A percentile compares a stretch with the other conserved stretches of the same genome.
Conservation (phyloP, 1,284 basidiomycete genomes). For the Moniliophthora roreri region DNA sequence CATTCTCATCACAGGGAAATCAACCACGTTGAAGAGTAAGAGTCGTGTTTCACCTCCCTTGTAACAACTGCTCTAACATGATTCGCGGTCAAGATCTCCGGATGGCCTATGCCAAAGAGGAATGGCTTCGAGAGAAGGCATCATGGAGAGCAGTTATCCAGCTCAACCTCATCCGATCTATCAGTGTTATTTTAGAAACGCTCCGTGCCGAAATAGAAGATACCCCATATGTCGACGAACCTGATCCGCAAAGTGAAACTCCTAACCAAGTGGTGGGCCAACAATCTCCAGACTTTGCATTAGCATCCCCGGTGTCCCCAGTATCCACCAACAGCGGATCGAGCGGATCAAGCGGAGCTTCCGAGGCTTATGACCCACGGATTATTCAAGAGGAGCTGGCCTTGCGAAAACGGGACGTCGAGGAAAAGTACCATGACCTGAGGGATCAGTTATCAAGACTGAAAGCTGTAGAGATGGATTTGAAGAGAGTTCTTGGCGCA, state of each 20-base stretch:
- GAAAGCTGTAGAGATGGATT: conserved; percentile 51
- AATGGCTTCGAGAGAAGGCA: conserved; percentile 54
- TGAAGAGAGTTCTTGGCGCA: conserved; percentile 50
- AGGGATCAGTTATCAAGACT: conserved; percentile 53
- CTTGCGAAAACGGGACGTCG: not conserved
- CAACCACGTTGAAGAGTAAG: conserved; percentile 66
- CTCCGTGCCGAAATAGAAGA: conserved; percentile 43
- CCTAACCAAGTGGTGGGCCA: not conserved
- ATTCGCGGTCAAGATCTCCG: conserved; percentile 40
- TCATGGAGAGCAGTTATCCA: conserved; percentile 67
- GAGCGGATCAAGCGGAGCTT: too few species aligned
- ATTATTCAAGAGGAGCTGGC: not conserved
- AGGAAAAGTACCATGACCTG: conserved; percentile 43
- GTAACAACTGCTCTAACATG: conserved; percentile 2
- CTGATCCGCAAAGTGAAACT: not conserved
- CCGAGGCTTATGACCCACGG: too few species aligned
- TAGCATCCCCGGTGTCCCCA: too few species aligned
- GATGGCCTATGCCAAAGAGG: conserved; percentile 48
- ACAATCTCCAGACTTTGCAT: too few species aligned
- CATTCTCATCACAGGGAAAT: conserved; percentile 43
- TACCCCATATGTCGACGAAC: conserved; percentile 17
- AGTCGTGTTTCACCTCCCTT: conserved; percentile 12
- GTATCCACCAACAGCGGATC: too few species aligned
- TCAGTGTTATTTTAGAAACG: conserved; percentile 55
- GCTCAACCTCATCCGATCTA: conserved; percentile 62